Percentiles rank a stretch among this genome's conserved stretches.
Evolutionary conservation across 2,329 filamentous ascomycete genomes (phyloP).

Genomic region (Phialemonium atrogriseum): DNA sequence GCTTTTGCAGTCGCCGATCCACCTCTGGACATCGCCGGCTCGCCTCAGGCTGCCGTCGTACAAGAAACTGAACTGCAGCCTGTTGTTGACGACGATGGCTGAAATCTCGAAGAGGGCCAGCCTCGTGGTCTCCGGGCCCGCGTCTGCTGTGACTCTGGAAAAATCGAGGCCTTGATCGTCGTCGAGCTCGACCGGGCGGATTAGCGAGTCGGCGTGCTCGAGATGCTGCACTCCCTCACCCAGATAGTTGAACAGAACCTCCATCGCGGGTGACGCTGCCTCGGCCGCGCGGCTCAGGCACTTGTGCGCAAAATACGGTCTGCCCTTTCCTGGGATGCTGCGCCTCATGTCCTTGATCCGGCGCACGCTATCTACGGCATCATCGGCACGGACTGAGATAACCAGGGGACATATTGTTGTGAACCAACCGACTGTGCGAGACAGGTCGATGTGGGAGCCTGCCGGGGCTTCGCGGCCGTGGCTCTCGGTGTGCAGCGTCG

Average conservation of each 20-base stretch:
- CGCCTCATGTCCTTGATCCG: constrained; percentile 12
- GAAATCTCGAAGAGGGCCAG: constrained; percentile 15
- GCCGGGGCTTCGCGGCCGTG: constrained; percentile 11
- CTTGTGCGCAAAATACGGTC: constrained; percentile 12
- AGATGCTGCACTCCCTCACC: constrained; percentile 9
- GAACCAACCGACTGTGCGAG: constrained; percentile 14
- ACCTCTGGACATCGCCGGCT: constrained; percentile 6
- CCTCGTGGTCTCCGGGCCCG: constrained; percentile 11
- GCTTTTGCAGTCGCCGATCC: constrained; percentile 10
- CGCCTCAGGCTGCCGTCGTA: constrained; percentile 9
- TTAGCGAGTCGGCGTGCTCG: constrained; percentile 1
- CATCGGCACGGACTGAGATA: neutral
- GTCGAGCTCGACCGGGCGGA: constrained; percentile 7
- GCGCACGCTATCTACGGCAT: constrained; percentile 8
- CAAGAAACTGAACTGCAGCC: constrained; percentile 14
- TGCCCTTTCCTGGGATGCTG: constrained; percentile 10
- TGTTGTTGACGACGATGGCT: constrained; percentile 10
- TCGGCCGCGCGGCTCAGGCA: constrained; percentile 3
- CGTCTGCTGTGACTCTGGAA: constrained; percentile 8
- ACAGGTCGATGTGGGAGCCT: constrained; percentile 9
- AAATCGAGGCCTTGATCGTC: constrained; percentile 1
- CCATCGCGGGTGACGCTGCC: constrained; percentile 8
- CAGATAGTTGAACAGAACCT: constrained; percentile 16
- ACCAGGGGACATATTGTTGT: constrained; percentile 8
- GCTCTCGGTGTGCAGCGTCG: constrained; percentile 11